Evolutionary conservation across 2,329 filamentous ascomycete genomes (phyloP), one percentile per base, ranked within the genome.

Genomic region (Lecanicillium sp.): DNA sequence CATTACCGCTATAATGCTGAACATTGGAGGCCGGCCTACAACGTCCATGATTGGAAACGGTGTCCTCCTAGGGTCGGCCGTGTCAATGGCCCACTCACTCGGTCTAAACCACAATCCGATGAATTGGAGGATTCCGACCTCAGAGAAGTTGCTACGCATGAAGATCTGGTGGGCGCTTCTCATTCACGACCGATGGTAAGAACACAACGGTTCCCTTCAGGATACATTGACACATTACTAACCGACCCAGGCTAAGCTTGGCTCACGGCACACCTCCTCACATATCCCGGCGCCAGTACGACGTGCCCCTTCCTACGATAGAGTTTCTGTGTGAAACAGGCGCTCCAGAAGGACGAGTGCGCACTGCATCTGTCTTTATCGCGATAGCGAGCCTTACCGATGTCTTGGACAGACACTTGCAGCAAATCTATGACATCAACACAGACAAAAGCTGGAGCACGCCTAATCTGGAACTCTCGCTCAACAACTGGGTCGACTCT

Each of bases 11-110:
- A 68, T 74, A 5, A 53, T 80, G 8, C 61, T 81, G 9, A 77
- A 81, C 46, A 57, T 81, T 2, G 71, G 70, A 1, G 78, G 77
- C 1, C 63, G 77, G 3, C 77, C 78, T 1, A 73, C 73, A 6
- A 77, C 74, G 6, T 74, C 73, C 2, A 69, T 79, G 50, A 71
- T 76, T 5, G 74, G 75, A 0, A 78, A 79, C 44, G 68, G 67
- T 1, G 61, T 70, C 0, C 59, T 68, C 28, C 54, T 75, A 1
- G 72, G 72, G 0, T 62, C 65, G 0, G 69, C 71, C 0, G 60
- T 77, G 7, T 66, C 71, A 1, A 56, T 78, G 33, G 69, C 70
- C 0, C 65, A 77, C 47, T 69, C 69, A 0, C 54, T 78, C 0
- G 74, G 74, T 1, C 50, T 78, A 4, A 76, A 79, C 45, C 64